A percentile compares a stretch with the other conserved stretches of the same genome.
Conservation (phyloP, 2,329 filamentous ascomycete genomes). For the Dothiorella sarmentorum region DNA sequence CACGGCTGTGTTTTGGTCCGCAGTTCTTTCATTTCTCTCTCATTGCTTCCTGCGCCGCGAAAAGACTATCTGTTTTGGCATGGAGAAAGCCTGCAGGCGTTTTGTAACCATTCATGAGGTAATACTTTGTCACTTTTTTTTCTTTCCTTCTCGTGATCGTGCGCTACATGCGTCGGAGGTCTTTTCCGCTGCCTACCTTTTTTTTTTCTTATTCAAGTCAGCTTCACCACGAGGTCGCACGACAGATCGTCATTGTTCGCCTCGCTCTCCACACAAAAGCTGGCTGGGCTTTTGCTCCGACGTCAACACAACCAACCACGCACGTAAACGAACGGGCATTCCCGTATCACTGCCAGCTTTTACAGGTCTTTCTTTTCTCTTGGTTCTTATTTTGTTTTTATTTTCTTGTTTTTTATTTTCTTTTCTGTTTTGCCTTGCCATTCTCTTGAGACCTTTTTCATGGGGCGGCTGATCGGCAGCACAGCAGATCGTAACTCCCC, state of each 20-base stretch:
- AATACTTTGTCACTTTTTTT: not conserved
- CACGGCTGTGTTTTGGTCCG: slow-evolving; percentile 1
- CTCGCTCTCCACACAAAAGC: not conserved
- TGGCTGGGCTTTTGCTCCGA: too few relatives aligned
- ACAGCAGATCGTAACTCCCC: not conserved
- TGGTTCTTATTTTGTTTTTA: too few relatives aligned
- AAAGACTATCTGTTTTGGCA: not conserved
- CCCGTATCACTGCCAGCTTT: not conserved
- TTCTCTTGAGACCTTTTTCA: not conserved
- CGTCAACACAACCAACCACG: slow-evolving; percentile 8
- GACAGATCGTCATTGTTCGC: not conserved
- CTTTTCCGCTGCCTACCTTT: slow-evolving; percentile 2
- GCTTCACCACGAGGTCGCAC: not conserved
- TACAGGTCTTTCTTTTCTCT: not conserved
- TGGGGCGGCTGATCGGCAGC: slow-evolving; percentile 1
- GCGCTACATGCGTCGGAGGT: not conserved
- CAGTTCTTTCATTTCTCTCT: not conserved
- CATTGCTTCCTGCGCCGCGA: slow-evolving; percentile 3
- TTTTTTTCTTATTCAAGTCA: not conserved
- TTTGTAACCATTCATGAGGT: not conserved
- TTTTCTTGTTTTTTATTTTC: too few relatives aligned
- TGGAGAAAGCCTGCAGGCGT: not conserved
- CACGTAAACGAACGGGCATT: too few relatives aligned
- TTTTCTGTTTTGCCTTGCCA: not conserved
- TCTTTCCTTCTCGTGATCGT: not conserved